Evolutionary conservation across 1,139 yeast genomes (phyloP).

Genomic region (Yamadazyma triangularis): DNA sequence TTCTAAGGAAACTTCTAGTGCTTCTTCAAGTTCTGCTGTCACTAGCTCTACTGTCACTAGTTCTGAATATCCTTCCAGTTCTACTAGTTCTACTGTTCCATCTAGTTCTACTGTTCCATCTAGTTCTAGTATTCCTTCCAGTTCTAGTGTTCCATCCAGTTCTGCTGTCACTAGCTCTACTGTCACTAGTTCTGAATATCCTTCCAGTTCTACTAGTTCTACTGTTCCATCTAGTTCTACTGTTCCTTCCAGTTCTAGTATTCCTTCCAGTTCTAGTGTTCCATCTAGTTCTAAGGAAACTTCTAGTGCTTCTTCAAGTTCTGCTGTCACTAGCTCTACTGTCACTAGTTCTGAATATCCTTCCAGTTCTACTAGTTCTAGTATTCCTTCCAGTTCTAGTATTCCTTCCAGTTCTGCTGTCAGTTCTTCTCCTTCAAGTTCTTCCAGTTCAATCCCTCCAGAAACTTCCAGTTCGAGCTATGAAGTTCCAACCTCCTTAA

Average conservation of each 20-base stretch:
- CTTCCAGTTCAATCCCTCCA: constrained; percentile 1
- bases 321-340: not conserved
- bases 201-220: not conserved
- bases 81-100: not conserved
- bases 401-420: not conserved
- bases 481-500: too few species aligned
- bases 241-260: not conserved
- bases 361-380: not conserved
- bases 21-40: not conserved
- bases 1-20: not conserved
- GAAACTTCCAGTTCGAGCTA: not conserved
- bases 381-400: not conserved
- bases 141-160: not conserved
- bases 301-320: not conserved
- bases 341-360: not conserved
- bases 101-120: not conserved
- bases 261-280: not conserved
- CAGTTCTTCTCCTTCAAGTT: not conserved
- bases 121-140: not conserved
- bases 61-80: not conserved
- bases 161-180: constrained; percentile 1
- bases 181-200: constrained; percentile 1
- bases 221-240: not conserved
- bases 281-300: not conserved
- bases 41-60: not conserved